A percentile compares a stretch with the other conserved stretches of the same genome.
These are phyloP conservation scores for Pezicula rhizophila DNA, from an alignment of 2,329 filamentous ascomycete species.

Conservation along the genomic window DNA sequence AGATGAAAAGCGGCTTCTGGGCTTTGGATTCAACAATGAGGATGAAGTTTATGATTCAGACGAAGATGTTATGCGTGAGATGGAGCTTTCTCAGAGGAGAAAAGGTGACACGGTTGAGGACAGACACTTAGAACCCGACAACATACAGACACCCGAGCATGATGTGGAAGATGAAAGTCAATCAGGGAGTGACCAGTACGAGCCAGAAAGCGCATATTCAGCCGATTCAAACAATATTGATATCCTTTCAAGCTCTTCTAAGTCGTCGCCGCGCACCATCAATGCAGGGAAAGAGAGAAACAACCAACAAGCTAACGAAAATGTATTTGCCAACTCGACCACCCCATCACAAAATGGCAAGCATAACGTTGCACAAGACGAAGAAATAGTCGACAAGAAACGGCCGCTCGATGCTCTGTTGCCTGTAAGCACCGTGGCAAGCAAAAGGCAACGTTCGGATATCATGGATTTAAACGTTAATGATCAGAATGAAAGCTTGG, in stretches of 20 bases:
- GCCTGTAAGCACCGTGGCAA: too few relatives aligned
- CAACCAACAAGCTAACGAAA: too few relatives aligned
- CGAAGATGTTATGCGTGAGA: conserved; percentile 37
- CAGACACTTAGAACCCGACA: conserved; percentile 4
- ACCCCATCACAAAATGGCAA: too few relatives aligned
- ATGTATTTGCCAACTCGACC: too few relatives aligned
- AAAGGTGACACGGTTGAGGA: conserved; percentile 15
- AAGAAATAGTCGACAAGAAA: too few relatives aligned
- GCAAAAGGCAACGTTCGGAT: too few relatives aligned
- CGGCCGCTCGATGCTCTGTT: too few relatives aligned
- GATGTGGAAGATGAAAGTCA: conserved; percentile 6
- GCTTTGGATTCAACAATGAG: conserved; percentile 35
- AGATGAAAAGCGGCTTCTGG: conserved; percentile 54
- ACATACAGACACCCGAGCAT: conserved; percentile 6
- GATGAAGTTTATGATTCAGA: conserved; percentile 48
- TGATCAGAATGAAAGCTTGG: too few relatives aligned
- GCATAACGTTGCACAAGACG: too few relatives aligned
- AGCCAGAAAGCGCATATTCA: conserved; percentile 8
- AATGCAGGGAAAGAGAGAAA: too few relatives aligned
- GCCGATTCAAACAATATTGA: not conserved
- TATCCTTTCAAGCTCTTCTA: not conserved
- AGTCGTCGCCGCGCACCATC: too few relatives aligned
- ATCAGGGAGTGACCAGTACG: conserved; percentile 4
- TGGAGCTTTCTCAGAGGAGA: conserved; percentile 22
- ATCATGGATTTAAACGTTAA: too few relatives aligned